phyloP scores from a whole-genome alignment of 2,329 filamentous ascomycete species.

The Tolypocladium cylindrosporum region DNA sequence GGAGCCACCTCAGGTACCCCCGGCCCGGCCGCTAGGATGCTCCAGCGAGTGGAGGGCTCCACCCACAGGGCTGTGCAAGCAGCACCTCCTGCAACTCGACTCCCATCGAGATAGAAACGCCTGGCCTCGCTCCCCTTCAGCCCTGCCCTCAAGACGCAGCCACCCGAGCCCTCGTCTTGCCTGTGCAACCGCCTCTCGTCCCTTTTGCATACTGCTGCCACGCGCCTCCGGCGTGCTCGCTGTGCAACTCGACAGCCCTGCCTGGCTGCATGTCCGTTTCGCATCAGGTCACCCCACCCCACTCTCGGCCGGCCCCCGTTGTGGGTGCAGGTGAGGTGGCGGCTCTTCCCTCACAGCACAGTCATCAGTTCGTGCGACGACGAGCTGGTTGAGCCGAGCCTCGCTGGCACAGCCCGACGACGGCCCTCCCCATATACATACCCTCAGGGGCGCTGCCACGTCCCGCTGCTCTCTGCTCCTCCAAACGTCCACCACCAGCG shows the following conservation, averaged over 20 bases:
- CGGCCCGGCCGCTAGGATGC: neutral
- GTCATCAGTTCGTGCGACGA: neutral
- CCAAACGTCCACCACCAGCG: neutral
- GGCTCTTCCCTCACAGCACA: neutral
- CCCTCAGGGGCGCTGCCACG: neutral
- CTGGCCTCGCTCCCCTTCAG: neutral
- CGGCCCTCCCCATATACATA: neutral
- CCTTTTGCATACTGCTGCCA: neutral
- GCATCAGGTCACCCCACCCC: neutral
- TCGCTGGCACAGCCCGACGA: neutral
- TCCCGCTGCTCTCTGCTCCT: neutral
- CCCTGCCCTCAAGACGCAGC: neutral
- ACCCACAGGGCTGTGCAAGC: neutral
- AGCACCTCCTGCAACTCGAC: too few species aligned
- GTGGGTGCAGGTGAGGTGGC: neutral
- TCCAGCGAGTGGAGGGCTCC: neutral
- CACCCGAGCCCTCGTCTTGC: neutral
- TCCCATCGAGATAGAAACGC: neutral
- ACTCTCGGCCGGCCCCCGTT: neutral
- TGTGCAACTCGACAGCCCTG: neutral
- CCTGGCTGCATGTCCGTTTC: neutral
- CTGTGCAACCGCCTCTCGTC: neutral
- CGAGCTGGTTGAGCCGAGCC: neutral
- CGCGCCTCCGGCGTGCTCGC: neutral
- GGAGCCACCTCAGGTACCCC: neutral